These are phyloP conservation scores for Chlorella sp. DNA, from an alignment of 139 green algal genomes.

Conservation along the genomic window DNA sequence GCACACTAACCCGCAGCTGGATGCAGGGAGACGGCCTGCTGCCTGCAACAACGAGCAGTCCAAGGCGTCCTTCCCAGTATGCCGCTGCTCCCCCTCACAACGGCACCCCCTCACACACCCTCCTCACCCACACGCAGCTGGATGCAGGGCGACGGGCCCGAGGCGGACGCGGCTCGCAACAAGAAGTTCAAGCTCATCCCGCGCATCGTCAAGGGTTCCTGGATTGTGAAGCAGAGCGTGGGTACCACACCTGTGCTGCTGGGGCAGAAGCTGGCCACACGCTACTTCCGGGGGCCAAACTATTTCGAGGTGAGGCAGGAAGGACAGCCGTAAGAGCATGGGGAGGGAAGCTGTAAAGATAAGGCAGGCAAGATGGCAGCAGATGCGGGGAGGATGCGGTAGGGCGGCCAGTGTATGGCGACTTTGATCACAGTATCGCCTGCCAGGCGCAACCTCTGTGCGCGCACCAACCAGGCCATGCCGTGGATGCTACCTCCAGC, in stretches of 20 bases:
- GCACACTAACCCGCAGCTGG: too few relatives aligned
- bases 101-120: not conserved
- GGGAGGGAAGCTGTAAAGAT: too few relatives aligned
- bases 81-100: not conserved
- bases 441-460: too few relatives aligned
- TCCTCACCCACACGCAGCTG: conserved; percentile 31
- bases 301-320: conserved; percentile 62
- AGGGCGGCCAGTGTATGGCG: too few relatives aligned
- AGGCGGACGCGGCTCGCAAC: conserved; percentile 55
- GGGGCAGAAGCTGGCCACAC: conserved; percentile 68
- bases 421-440: too few relatives aligned
- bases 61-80: not conserved
- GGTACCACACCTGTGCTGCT: conserved; percentile 75
- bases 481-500: too few relatives aligned
- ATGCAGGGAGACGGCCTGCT: too few relatives aligned
- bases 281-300: conserved; percentile 59
- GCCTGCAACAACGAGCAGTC: too few relatives aligned
- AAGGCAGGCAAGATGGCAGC: too few relatives aligned
- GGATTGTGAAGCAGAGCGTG: conserved; percentile 77
- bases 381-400: too few relatives aligned
- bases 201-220: conserved; percentile 63
- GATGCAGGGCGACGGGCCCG: conserved; percentile 46
- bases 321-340: not conserved
- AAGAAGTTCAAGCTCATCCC: conserved; percentile 76
- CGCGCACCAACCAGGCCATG: too few relatives aligned